These are phyloP conservation scores for Tarenaya hassleriana DNA, from an alignment of 345 rosid genomes.

Conservation along the genomic window DNA sequence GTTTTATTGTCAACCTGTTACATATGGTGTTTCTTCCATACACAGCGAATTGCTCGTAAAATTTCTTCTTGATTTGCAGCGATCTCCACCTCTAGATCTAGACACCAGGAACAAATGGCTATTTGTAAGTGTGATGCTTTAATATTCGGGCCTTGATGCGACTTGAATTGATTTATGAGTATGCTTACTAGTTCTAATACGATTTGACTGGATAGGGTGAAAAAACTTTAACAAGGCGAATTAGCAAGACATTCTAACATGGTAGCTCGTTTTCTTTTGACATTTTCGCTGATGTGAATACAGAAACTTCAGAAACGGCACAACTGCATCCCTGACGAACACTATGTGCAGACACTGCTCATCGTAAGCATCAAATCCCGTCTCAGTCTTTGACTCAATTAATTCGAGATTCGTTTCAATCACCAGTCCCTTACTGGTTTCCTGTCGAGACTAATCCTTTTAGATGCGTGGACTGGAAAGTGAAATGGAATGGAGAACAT, in stretches of 20 bases:
- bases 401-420: not conserved
- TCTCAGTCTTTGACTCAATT: not conserved
- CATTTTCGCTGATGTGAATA: slow-evolving; percentile 18
- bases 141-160: no score
- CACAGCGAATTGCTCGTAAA: not conserved
- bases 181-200: no score
- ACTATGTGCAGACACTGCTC: slow-evolving; percentile 69
- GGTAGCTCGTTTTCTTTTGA: no score
- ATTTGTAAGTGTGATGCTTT: slow-evolving; percentile 52
- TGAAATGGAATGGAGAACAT: slow-evolving; percentile 70
- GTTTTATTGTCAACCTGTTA: not conserved
- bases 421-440: not conserved
- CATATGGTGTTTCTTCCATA: not conserved
- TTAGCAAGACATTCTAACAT: no score
- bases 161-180: no score
- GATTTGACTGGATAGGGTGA: not conserved
- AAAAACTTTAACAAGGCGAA: not conserved
- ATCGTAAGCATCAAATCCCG: no score
- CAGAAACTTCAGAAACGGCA: slow-evolving; percentile 60
- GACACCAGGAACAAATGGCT: slow-evolving; percentile 57
- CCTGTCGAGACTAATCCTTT: not conserved
- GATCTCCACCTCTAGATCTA: slow-evolving; percentile 56
- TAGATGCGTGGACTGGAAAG: slow-evolving; percentile 71
- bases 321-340: slow-evolving; percentile 87
- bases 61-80: slow-evolving; percentile 39